These are phyloP conservation scores for Articulospora tetracladia DNA, from an alignment of 495 filamentous ascomycete species.

Conservation along the genomic window DNA sequence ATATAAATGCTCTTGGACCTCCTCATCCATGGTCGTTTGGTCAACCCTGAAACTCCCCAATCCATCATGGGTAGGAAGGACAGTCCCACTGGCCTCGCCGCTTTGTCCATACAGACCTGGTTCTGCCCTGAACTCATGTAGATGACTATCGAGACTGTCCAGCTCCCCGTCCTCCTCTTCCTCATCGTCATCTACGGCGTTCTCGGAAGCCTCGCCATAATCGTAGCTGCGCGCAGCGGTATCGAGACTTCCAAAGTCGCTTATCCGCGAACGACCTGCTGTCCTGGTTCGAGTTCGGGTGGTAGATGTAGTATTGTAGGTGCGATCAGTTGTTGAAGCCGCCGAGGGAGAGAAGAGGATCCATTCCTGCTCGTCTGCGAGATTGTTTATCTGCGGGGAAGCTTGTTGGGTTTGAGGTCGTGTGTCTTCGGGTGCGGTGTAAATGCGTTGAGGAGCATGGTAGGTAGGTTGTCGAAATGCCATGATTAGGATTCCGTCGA, in stretches of 20 bases:
- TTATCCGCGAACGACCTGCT: slow-evolving; percentile 68
- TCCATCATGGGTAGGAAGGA: slow-evolving; percentile 89
- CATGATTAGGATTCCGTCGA: slow-evolving; percentile 45
- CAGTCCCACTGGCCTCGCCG: slow-evolving; percentile 25
- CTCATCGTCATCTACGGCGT: slow-evolving; percentile 45
- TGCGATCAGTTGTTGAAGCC: slow-evolving; percentile 56
- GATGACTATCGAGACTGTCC: slow-evolving; percentile 86
- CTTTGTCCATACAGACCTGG: slow-evolving; percentile 37
- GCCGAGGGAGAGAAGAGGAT: slow-evolving; percentile 84
- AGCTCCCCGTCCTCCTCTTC: slow-evolving; percentile 71
- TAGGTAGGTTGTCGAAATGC: slow-evolving; percentile 78
- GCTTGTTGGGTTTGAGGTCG: slow-evolving; percentile 21
- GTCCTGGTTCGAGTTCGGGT: slow-evolving; percentile 59
- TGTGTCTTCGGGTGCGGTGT: slow-evolving; percentile 14
- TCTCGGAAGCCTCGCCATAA: slow-evolving; percentile 42
- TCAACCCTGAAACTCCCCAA: slow-evolving; percentile 70
- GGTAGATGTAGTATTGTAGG: slow-evolving; percentile 67
- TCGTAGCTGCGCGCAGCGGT: slow-evolving; percentile 52
- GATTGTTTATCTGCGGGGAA: slow-evolving; percentile 10
- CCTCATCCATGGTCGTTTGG: slow-evolving; percentile 33
- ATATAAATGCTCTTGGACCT: slow-evolving; percentile 77
- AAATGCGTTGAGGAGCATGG: slow-evolving; percentile 52
- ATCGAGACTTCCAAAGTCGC: slow-evolving; percentile 81
- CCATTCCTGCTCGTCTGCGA: slow-evolving; percentile 87
- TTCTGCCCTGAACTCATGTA: slow-evolving; percentile 76